These are phyloP conservation scores for Diaporthe citriasiana DNA, from an alignment of 2,329 filamentous ascomycete genomes.

Conservation along the genomic window DNA sequence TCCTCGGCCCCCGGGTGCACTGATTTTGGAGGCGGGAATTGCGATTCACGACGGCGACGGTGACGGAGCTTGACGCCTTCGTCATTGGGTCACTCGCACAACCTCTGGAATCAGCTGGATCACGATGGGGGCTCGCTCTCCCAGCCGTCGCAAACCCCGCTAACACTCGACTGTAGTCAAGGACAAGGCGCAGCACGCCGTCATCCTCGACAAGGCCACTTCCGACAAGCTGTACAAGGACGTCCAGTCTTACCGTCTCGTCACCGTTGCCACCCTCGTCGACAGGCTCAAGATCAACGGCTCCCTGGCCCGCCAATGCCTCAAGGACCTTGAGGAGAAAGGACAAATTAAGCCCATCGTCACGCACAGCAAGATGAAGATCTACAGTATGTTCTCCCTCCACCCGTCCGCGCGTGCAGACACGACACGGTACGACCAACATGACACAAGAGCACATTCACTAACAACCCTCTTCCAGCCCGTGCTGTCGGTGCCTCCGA, in stretches of 20 bases:
- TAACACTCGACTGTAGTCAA: conserved; percentile 74
- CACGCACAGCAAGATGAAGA: conserved; percentile 95
- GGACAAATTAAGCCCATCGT: conserved; percentile 99
- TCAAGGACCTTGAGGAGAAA: conserved; percentile 96
- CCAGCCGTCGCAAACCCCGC: neutral
- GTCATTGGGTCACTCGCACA: neutral
- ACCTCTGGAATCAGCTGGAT: neutral
- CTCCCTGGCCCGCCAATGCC: conserved; percentile 90
- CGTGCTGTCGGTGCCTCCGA: conserved; percentile 71
- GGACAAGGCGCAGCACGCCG: conserved; percentile 99
- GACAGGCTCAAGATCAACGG: conserved; percentile 99
- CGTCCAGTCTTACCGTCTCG: conserved; percentile 99
- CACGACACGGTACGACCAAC: neutral
- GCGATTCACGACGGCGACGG: conserved; percentile 18
- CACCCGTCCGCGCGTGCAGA: neutral
- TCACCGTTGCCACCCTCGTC: conserved; percentile 98
- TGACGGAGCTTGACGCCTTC: conserved; percentile 14
- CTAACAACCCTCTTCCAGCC: conserved; percentile 60
- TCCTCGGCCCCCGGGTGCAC: conserved; percentile 16
- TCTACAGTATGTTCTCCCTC: conserved; percentile 81
- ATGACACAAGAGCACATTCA: conserved; percentile 26
- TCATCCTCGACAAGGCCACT: conserved; percentile 98
- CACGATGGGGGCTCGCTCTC: conserved; percentile 17
- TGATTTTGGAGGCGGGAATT: conserved; percentile 26
- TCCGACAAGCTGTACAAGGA: conserved; percentile 99